A percentile compares a stretch with the other conserved stretches of the same genome.
phyloP scores from a whole-genome alignment of 208 protist species.

The Trypanosoma melophagium region DNA sequence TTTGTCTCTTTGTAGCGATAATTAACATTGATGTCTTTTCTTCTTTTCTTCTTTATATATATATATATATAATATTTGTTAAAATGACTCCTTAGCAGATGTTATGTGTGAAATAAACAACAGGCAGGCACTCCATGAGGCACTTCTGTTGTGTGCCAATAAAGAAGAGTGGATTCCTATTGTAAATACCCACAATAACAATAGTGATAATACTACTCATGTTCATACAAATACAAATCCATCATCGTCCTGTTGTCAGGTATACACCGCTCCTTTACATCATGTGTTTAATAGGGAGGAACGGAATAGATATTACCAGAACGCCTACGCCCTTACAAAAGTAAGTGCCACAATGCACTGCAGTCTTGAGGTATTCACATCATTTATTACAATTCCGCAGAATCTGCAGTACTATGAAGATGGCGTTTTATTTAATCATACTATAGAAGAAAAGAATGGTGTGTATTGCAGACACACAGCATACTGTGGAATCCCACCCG shows the following conservation, averaged over 20 bases:
- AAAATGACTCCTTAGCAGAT: background rate
- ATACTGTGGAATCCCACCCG: conserved; percentile 12
- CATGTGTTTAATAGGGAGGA: background rate
- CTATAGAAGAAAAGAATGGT: conserved; percentile 14
- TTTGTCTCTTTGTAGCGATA: no score
- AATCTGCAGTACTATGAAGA: conserved; percentile 26
- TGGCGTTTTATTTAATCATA: conserved; percentile 11
- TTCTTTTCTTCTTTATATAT: no score
- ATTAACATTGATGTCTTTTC: no score
- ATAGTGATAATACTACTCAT: background rate
- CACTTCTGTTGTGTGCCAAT: conserved; percentile 19
- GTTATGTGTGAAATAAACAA: background rate
- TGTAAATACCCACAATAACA: background rate
- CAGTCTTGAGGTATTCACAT: conserved; percentile 18
- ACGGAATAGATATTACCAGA: background rate
- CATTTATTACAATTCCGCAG: conserved; percentile 27
- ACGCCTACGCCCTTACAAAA: background rate
- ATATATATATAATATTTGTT: no score
- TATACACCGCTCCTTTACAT: background rate
- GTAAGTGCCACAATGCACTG: conserved; percentile 22
- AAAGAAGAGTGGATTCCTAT: background rate
- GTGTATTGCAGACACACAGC: conserved; percentile 19
- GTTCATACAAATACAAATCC: background rate
- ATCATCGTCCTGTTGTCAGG: no score
- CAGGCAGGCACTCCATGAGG: conserved; percentile 11